Evolutionary conservation across 2,329 filamentous ascomycete genomes (phyloP), one percentile per base, ranked within the genome.

Genomic region (Talaromyces sp.): DNA sequence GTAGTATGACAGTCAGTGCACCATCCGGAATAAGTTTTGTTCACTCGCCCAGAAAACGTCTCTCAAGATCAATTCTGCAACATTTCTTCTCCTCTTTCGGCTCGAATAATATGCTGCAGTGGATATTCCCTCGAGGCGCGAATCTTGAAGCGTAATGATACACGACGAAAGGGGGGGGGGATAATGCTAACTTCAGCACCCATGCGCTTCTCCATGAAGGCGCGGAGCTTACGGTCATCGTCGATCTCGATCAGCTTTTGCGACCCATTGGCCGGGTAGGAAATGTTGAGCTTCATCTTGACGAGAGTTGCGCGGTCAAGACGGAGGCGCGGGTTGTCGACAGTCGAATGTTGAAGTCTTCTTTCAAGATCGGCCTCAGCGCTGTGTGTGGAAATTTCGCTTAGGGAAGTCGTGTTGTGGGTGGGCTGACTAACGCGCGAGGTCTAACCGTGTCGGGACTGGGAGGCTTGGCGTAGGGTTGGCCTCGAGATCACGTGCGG

Each of bases 231-330:
- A 85, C 93, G 92, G 84, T 99, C 96, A 90, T 99, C 96, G 79
- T 99, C 95, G 76, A 99, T 85, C 75, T 99, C 96, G 85, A 99
- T 89, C 80, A 99, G 87, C 88, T 99, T 99, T 84, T 99, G 95
- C 79, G 92, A 95, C 89, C 95, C 95, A 85, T 98, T 98, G 89
- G 94, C 92, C 84, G 95, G 95, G 89, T 93, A 96, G 77, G 85
- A 88, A 77, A 89, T 85, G 83, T 89, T 89, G 80, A 89, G 84
- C 85, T 91, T 90, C 88, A 90, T 90, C 83, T 85, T 83, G 82
- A 79, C 82, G 78, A 76, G 73, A 54, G 47, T 61, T 74, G 73
- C 76, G 75, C 74, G 73, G 76, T 78, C 76, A 79, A 79, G 78
- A 79, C 75, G 77, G 70, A 75, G 73, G 73, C 73, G 74, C 73